Base-by-base conservation (phyloP, 2,329 filamentous ascomycete species). In the Parastagonospora avenae region DNA sequence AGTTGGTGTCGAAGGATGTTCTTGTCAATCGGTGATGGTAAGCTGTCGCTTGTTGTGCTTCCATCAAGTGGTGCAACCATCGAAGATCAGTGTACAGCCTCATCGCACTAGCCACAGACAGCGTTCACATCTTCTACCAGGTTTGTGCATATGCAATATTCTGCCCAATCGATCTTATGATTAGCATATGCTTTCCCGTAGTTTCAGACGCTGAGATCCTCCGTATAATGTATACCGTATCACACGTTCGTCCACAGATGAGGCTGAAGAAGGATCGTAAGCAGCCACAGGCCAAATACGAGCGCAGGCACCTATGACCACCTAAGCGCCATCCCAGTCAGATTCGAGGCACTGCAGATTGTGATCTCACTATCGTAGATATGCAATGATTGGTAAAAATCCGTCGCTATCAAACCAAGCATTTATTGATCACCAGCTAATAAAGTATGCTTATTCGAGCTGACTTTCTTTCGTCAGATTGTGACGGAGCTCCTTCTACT, bases 341-440 rank as follows among this genome's bases (percentile, higher is more conserved):
- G 19, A 24, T 5, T 24, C 19, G 19, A 43, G 47, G 37, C 42
- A 29, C 27, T 43, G 41, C 43, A 54, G 29, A n/a, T 41, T 27
- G 43, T 30, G 24, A 27, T 41, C 16, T n/a, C 24, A 37, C n/a
- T 42, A 27, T 28, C 8, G 14, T 19, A 16, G 9, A 15, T 16
- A 27, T 7, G 9, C 9, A 46, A 19, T 8, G 10, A 30, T 14
- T 4, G 14, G 24, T 27, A 31, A 38, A 37, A 35, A 54, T 57
- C 61, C 55, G 59, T 37, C 19, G 29, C 36, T 47, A 36, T 16
- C 36, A 38, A 52, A 48, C 49, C 51, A 63, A 59, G 59, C 57
- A 54, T 60, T 57, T 35, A 35, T 42, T 29, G 59, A 66, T 64
- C 61, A 30, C 15, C 57, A 56, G 47, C 59, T 59, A 61, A 49